Evolutionary conservation across 1,284 basidiomycete genomes (phyloP), one percentile per base, ranked within the genome.

Genomic region (Trametes hirsuta): DNA sequence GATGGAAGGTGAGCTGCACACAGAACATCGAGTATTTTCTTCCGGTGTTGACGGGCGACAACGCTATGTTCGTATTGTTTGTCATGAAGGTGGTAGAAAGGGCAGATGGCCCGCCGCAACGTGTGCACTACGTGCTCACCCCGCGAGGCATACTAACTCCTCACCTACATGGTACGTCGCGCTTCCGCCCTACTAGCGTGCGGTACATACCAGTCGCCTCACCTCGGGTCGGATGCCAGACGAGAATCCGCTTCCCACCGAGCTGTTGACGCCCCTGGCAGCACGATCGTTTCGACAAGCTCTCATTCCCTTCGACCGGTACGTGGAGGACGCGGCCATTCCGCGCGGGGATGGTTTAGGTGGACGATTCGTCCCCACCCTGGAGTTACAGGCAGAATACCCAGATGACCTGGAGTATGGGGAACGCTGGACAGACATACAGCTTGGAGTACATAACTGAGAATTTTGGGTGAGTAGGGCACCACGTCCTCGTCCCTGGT

Each of bases 291-390:
- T 52, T 2, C 36, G 49, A 35, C 21, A 18, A n/a, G 11, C 25
- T 6, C 6, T 22, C 15, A 14, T 4, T 24, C 53, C 37, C 34
- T 66, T 66, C 21, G 64, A 57, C 18, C 52, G 53, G 30, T 66
- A 57, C 47, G 63, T 66, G 35, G 64, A 66, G 36, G 62, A 66
- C 24, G 65, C 47, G 11, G 36, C 58, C 34, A 44, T 58, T 24
- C 61, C 61, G 12, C 55, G 53, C 22, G 55, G 53, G 41, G 64
- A 62, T 10, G 64, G 64, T 1, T 15, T 49, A 3, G 58, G 64
- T 18, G 55, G 58, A 9, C 61, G 61, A 5, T 44, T 65, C 8
- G 37, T 65, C 11, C 60, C 64, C 22, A 53, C 56, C 21, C 0
- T 22, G 2, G 61, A 65, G 41, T 18, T 62, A 4, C 60, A 49